Percentiles rank a stretch among this genome's conserved stretches.
Evolutionary conservation across 768 basidiomycete species (phyloP).

Genomic region (Boletellus emodensis): DNA sequence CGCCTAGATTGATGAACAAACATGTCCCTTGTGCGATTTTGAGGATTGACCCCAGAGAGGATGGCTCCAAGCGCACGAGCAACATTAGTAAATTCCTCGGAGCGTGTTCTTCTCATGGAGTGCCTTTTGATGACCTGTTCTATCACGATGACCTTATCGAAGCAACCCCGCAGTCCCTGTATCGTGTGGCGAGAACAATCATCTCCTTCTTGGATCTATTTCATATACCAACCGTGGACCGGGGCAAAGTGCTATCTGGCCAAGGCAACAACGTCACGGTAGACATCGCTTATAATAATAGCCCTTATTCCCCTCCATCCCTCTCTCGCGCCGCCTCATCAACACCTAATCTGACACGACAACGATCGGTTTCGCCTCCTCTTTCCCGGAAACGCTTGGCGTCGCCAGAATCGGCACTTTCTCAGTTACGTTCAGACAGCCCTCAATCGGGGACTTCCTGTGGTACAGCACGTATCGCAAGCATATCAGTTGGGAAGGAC

Average conservation of each 20-base stretch:
- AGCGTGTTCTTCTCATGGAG: constrained; percentile 64
- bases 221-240: constrained; percentile 48
- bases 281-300: constrained; percentile 32
- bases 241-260: constrained; percentile 45
- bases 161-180: constrained; percentile 54
- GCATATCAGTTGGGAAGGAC: constrained; percentile 10
- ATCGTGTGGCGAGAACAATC: constrained; percentile 72
- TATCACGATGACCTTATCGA: constrained; percentile 65
- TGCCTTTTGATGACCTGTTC: constrained; percentile 62
- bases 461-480: constrained; percentile 30
- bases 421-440: constrained; percentile 53
- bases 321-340: constrained; percentile 51
- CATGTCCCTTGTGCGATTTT: constrained; percentile 58
- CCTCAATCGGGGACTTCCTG: constrained; percentile 44
- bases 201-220: constrained; percentile 61
- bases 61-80: constrained; percentile 58
- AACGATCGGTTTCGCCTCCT: constrained; percentile 37
- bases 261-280: constrained; percentile 31
- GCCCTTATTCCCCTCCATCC: constrained; percentile 28
- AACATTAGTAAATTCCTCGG: constrained; percentile 80
- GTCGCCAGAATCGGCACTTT: constrained; percentile 45
- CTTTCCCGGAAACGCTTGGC: constrained; percentile 45
- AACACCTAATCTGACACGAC: constrained; percentile 52
- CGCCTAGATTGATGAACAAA: constrained; percentile 70
- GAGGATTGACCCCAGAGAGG: constrained; percentile 62